Base-by-base conservation (phyloP, 1,139 yeast genomes). In the Meyerozyma athensensis region DNA sequence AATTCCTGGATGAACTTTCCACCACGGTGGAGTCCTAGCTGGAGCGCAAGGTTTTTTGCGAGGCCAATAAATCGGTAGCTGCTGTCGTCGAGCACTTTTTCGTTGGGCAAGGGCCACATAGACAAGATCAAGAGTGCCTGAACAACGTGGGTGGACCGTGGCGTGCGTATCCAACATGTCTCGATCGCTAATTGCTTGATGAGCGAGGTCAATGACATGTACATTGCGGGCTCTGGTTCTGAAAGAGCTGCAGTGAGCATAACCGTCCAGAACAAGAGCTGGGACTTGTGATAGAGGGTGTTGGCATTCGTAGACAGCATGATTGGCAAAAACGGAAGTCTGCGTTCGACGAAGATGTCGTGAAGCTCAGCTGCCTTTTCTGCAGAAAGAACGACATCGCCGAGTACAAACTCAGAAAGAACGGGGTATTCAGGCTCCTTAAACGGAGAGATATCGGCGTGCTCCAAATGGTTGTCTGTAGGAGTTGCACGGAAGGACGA, bases 21-120 rank as follows among this genome's bases (percentile, higher is more conserved):
- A 14, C 97, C 97, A 47, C 97, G 70, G 57, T 90, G 97, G 45
- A 90, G 68, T n/a, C 97, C 97, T 32, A 90, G 63, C 56, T 90
- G 97, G 51, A 85, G 75, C 0, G 95, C 86, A 36, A 90, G 65
- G 42, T 84, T 81, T 49, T 87, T 87, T 2, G 96, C 96, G 36
- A 89, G 67, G 0, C 95, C 95, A 17, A 86, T 79, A 58, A 87
- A 89, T 50, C 97, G 69, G 53, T 87, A 89, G 1, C 95, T 84
- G 50, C 94, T 82, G 55, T 90, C 97, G 61, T 90, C 97, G 43
- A 90, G 68, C 7, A 90, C 95, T 52, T 89, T 90, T 56, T 86
- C 94, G 53, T 89, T 89, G 0, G 97, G 97, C 34, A 90, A 63
- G 1, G 97, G 97, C 97, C 97, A 90, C 23, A 80, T 79, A 14